Conservation (phyloP, 495 filamentous ascomycete species). For the Penicillium alfredii region DNA sequence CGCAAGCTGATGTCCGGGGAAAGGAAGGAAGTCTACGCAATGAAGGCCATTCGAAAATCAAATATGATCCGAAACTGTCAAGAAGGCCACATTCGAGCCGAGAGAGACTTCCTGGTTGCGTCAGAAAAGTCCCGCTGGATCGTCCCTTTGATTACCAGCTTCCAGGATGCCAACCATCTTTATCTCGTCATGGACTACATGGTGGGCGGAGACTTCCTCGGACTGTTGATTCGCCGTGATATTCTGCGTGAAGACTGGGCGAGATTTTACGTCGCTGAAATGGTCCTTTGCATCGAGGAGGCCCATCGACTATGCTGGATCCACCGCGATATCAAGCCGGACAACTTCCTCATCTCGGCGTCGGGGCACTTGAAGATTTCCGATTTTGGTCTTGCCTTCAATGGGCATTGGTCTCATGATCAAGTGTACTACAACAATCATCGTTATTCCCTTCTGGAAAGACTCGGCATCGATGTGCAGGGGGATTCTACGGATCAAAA, state of each 20-base stretch:
- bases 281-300: constrained; percentile 92
- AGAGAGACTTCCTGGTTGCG: constrained; percentile 84
- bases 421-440: constrained; percentile 78
- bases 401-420: constrained; percentile 91
- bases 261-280: constrained; percentile 86
- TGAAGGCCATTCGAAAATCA: constrained; percentile 94
- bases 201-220: constrained; percentile 90
- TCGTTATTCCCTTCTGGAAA: constrained; percentile 67
- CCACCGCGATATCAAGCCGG: constrained; percentile 92
- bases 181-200: constrained; percentile 98
- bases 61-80: constrained; percentile 85
- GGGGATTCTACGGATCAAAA: constrained; percentile 70
- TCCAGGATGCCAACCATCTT: constrained; percentile 76
- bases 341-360: constrained; percentile 88
- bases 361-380: constrained; percentile 91
- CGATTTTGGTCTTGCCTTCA: constrained; percentile 91
- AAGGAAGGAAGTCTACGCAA: constrained; percentile 68
- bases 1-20: constrained; percentile 27
- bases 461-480: constrained; percentile 64
- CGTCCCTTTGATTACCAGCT: constrained; percentile 79
- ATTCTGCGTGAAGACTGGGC: constrained; percentile 70
- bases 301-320: constrained; percentile 83
- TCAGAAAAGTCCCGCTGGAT: constrained; percentile 82
- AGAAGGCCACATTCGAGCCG: constrained; percentile 86
- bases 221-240: constrained; percentile 74